Evolutionary conservation across 495 filamentous ascomycete species (phyloP), one percentile per base, ranked within the genome.

Genomic region (Chaetomium fimeti): DNA sequence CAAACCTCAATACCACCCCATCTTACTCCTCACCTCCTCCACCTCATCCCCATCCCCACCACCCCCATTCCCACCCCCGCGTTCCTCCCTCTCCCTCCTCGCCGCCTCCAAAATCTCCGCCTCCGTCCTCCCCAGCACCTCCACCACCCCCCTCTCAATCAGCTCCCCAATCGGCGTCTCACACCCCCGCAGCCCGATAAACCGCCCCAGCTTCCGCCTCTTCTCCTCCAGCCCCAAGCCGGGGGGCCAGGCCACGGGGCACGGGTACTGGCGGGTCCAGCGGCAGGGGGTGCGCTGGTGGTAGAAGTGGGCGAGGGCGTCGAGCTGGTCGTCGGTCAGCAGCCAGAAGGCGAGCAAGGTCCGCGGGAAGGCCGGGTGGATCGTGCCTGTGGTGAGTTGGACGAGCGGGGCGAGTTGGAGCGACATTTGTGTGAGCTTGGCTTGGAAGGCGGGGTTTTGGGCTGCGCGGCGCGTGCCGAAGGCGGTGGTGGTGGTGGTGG

Each of bases 341-440:
- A 94, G 84, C 78, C 88, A 89, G 79, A 87, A 92, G 72, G 82
- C 76, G 1, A 93, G 81, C 16, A 92, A 70, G 0, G 83, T 88
- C 0, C 38, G 61, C 0, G 91, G 91, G 77, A 91, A 95, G 20
- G 76, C 64, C 0, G 88, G 86, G 73, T 91, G 87, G 0, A 84
- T 62, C 12, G 72, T 66, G 54, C 88, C 89, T 0, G 83, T 84
- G 11, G 82, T 84, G 36, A 87, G 75, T 60, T 81, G 78, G 9
- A 87, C 81, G 6, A 89, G 79, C 0, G 87, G 86, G 11, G 81
- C 77, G 42, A 88, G 82, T 22, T 74, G 75, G 36, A 85, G 79
- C 3, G 74, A 71, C 75, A 83, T 78, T 52, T 81, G 77, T 2
- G 62, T n/a, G 36, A 83, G 73, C 51, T 83, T 82, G 45, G 69